phyloP scores from a whole-genome alignment of 2,329 filamentous ascomycete genomes.

The Elsinoe arachidis region DNA sequence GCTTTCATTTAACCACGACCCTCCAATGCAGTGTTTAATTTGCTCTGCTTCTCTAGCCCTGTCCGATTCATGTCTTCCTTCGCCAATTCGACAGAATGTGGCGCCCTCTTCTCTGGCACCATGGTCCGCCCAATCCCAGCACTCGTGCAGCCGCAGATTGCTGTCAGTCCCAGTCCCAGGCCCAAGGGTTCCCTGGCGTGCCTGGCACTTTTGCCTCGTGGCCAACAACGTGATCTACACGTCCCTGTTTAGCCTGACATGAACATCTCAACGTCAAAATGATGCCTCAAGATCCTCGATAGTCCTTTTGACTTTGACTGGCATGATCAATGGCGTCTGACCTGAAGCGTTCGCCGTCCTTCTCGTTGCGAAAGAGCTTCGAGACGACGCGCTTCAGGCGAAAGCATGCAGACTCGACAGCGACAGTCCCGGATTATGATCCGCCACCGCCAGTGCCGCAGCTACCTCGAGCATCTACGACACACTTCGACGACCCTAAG shows the following conservation, averaged over 20 bases:
- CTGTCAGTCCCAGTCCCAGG: neutral
- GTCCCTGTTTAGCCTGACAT: neutral
- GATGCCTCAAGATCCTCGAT: neutral
- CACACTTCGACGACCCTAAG: conserved; percentile 5
- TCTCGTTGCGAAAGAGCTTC: conserved; percentile 6
- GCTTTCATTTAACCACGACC: conserved; percentile 5
- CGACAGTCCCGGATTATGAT: conserved; percentile 1
- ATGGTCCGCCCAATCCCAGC: conserved; percentile 1
- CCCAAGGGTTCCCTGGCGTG: neutral
- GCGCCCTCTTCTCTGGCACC: conserved; percentile 1
- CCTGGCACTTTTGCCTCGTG: neutral
- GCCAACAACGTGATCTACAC: conserved; percentile 2
- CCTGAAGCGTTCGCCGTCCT: conserved; percentile 7
- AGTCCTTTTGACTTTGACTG: neutral
- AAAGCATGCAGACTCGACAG: conserved; percentile 8
- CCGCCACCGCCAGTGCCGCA: conserved; percentile 1
- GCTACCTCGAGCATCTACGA: neutral
- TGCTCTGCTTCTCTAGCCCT: conserved; percentile 7
- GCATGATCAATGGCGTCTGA: conserved; percentile 1
- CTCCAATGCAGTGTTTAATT: conserved; percentile 2
- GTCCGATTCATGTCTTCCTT: conserved; percentile 1
- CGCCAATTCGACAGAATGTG: conserved; percentile 6
- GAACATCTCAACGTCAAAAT: neutral
- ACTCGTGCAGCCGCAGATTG: conserved; percentile 5
- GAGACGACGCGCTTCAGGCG: conserved; percentile 4